Conservation (phyloP, 108 stramenopile species). For the Skeletonema costatum region DNA sequence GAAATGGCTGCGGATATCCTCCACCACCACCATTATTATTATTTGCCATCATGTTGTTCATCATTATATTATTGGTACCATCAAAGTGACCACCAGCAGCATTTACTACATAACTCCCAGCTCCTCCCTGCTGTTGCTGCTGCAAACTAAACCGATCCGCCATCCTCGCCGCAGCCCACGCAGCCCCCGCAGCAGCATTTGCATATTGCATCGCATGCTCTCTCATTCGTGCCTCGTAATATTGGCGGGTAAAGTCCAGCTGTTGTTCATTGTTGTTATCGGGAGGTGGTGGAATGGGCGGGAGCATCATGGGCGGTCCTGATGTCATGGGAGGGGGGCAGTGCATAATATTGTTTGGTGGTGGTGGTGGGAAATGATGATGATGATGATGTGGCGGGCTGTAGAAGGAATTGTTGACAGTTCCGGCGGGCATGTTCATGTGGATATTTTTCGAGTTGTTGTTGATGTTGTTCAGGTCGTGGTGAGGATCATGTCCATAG, state of each 20-base stretch:
- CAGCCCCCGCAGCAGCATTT: conserved; percentile 83
- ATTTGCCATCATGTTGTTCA: background rate
- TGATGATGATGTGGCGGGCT: background rate
- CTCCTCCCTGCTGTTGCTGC: background rate
- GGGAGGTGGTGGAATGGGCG: too few species aligned
- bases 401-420: too few species aligned
- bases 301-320: background rate
- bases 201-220: conserved; percentile 86
- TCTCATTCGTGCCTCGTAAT: conserved; percentile 79
- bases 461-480: background rate
- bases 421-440: background rate
- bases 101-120: background rate
- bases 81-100: background rate
- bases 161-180: conserved; percentile 64
- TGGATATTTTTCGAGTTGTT: background rate
- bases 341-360: too few species aligned
- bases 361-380: background rate
- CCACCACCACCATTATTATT: background rate
- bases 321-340: too few species aligned
- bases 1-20: background rate
- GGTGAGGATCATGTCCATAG: too few species aligned
- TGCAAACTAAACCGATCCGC: conserved; percentile 51
- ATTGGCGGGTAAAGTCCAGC: conserved; percentile 51
- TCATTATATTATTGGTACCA: background rate
- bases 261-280: background rate